Evolutionary conservation across 2,329 filamentous ascomycete species (phyloP).

Genomic region (Fusarium nanum): DNA sequence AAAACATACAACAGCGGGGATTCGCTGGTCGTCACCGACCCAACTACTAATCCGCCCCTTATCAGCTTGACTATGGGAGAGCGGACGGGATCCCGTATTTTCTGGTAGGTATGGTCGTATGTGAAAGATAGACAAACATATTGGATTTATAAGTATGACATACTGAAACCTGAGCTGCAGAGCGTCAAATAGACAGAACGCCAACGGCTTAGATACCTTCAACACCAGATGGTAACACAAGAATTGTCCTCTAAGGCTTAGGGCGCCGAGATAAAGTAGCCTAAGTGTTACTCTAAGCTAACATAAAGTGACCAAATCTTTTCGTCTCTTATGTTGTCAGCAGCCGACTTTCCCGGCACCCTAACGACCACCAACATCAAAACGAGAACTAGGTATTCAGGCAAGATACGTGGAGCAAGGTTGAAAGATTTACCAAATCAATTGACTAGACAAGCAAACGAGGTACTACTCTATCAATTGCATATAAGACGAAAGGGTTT

Average conservation of each 20-base stretch:
- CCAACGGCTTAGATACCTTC: not conserved
- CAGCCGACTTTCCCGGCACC: no score
- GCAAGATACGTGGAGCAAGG: no score
- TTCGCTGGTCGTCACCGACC: constrained; percentile 14
- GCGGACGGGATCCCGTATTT: constrained; percentile 13
- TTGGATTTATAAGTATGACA: accelerated
- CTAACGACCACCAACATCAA: not conserved
- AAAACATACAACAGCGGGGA: constrained; percentile 13
- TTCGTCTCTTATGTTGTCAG: no score
- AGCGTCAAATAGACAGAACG: not conserved
- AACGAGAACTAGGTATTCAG: not conserved
- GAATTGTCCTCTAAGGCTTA: no score
- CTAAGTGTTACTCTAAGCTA: no score
- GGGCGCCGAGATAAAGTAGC: no score
- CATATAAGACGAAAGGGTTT: not conserved
- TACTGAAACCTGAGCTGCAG: not conserved
- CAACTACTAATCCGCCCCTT: constrained; percentile 15
- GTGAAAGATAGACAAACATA: not conserved
- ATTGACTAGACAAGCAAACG: not conserved
- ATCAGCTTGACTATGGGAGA: constrained; percentile 12
- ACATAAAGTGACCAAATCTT: no score
- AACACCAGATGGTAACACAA: no score
- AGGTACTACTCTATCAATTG: not conserved
- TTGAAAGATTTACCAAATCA: not conserved
- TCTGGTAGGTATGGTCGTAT: constrained; percentile 13